These are phyloP conservation scores for Lanmaoa pseudosensibilis DNA, from an alignment of 768 basidiomycete genomes.

Conservation along the genomic window DNA sequence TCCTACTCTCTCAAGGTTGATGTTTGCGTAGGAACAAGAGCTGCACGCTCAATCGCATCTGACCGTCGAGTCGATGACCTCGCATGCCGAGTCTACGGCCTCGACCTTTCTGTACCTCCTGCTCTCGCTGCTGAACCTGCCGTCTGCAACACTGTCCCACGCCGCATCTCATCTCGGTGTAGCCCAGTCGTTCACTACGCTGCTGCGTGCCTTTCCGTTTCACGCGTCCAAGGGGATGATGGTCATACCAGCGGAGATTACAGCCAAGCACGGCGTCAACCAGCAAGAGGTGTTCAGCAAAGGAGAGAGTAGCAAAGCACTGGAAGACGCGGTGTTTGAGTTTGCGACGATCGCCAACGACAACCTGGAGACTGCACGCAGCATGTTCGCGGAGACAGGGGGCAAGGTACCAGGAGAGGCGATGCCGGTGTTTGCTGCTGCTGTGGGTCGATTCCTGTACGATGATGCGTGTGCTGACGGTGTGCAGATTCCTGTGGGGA, in stretches of 20 bases:
- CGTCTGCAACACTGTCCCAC: conserved; percentile 61
- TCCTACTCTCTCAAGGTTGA: conserved; percentile 22
- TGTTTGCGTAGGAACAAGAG: conserved; percentile 56
- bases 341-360: conserved; percentile 82
- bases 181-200: conserved; percentile 67
- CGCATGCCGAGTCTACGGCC: conserved; percentile 78
- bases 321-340: conserved; percentile 80
- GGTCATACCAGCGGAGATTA: conserved; percentile 80
- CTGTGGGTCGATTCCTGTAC: conserved; percentile 46
- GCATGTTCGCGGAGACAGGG: conserved; percentile 58
- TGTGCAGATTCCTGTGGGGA: conserved; percentile 62
- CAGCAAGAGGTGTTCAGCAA: conserved; percentile 77
- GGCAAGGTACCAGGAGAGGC: conserved; percentile 55
- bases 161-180: conserved; percentile 81
- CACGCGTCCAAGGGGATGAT: conserved; percentile 71
- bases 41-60: conserved; percentile 62
- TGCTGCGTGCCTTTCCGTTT: conserved; percentile 75
- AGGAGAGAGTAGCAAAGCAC: conserved; percentile 51
- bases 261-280: conserved; percentile 70
- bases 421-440: conserved; percentile 71
- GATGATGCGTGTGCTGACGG: conserved; percentile 1
- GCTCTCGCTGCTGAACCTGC: conserved; percentile 62
- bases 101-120: conserved; percentile 77
- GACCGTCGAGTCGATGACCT: conserved; percentile 64
- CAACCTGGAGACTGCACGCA: conserved; percentile 71